Evolutionary conservation across 768 basidiomycete genomes (phyloP).

Genomic region (Termitomyces sp.): DNA sequence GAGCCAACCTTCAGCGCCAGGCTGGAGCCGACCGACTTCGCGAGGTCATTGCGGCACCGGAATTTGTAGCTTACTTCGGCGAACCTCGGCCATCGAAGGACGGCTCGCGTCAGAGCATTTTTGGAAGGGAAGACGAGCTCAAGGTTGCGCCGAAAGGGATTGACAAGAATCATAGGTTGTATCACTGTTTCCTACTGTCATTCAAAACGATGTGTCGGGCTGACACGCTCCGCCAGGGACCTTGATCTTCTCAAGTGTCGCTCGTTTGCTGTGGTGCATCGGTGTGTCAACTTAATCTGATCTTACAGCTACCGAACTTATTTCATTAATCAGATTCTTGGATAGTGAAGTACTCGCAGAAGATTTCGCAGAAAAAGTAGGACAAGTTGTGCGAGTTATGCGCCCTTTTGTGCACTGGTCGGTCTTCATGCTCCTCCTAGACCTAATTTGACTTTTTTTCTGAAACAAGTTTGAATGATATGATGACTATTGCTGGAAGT

Average conservation of each 20-base stretch:
- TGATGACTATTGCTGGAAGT: slow-evolving; percentile 49
- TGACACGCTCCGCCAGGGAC: slow-evolving; percentile 45
- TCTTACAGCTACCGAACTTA: slow-evolving; percentile 3
- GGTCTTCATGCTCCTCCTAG: slow-evolving; percentile 16
- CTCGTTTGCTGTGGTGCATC: slow-evolving; percentile 64
- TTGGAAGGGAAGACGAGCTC: slow-evolving; percentile 83
- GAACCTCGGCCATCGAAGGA: slow-evolving; percentile 57
- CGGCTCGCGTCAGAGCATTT: slow-evolving; percentile 70
- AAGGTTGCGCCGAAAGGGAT: slow-evolving; percentile 92
- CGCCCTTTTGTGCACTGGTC: slow-evolving; percentile 81
- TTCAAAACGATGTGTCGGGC: background rate
- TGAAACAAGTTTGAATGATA: slow-evolving; percentile 56
- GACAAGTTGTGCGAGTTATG: slow-evolving; percentile 49
- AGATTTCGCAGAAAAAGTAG: slow-evolving; percentile 63
- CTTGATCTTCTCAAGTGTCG: slow-evolving; percentile 90
- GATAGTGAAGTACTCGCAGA: slow-evolving; percentile 69
- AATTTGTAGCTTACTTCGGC: slow-evolving; percentile 80
- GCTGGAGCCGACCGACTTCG: slow-evolving; percentile 54
- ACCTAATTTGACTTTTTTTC: background rate
- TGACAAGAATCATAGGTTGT: slow-evolving; percentile 73
- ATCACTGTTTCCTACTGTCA: background rate
- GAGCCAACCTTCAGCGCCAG: slow-evolving; percentile 61
- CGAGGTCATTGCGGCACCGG: slow-evolving; percentile 57
- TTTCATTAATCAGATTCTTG: slow-evolving; percentile 27
- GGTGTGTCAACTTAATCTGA: slow-evolving; percentile 38